These are phyloP conservation scores for Hirsutella rhossiliensis DNA, from an alignment of 2,329 filamentous ascomycete species.

Conservation along the genomic window DNA sequence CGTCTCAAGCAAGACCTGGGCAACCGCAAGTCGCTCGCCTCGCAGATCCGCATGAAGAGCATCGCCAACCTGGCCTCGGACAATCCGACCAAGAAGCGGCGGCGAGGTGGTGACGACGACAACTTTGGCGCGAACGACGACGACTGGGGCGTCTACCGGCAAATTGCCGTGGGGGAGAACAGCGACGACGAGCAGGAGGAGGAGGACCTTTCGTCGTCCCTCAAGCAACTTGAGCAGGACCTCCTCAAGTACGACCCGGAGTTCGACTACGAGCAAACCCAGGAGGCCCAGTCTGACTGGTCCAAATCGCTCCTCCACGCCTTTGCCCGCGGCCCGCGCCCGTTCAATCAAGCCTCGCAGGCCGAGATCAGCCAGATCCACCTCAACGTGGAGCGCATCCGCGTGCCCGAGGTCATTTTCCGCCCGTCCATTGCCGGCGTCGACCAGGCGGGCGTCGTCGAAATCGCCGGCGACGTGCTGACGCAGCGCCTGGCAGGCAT, in stretches of 20 bases:
- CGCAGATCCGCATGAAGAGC: conserved; percentile 96
- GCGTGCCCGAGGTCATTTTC: conserved; percentile 87
- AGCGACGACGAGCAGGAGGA: conserved; percentile 89
- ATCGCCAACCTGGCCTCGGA: conserved; percentile 94
- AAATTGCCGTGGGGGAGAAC: conserved; percentile 71
- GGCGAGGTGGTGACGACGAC: conserved; percentile 84
- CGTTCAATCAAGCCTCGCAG: conserved; percentile 70
- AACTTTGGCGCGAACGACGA: conserved; percentile 95
- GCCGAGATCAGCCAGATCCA: conserved; percentile 78
- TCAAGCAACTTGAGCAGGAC: conserved; percentile 72
- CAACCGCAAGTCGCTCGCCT: conserved; percentile 91
- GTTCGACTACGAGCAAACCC: conserved; percentile 86
- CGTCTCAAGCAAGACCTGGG: conserved; percentile 87
- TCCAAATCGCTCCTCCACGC: conserved; percentile 83
- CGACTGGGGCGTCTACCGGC: conserved; percentile 94
- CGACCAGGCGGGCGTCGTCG: conserved; percentile 86
- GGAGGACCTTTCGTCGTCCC: conserved; percentile 62
- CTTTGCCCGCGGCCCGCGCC: conserved; percentile 77
- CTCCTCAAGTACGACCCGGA: conserved; percentile 75
- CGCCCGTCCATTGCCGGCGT: conserved; percentile 84
- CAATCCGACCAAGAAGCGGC: conserved; percentile 68
- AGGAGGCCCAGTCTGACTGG: conserved; percentile 91
- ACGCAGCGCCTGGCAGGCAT: conserved; percentile 61
- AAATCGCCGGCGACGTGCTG: conserved; percentile 84
- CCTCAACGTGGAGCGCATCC: conserved; percentile 91